These are phyloP conservation scores for Millerago galiae DNA, from an alignment of 805 yeast genomes.

Conservation along the genomic window DNA sequence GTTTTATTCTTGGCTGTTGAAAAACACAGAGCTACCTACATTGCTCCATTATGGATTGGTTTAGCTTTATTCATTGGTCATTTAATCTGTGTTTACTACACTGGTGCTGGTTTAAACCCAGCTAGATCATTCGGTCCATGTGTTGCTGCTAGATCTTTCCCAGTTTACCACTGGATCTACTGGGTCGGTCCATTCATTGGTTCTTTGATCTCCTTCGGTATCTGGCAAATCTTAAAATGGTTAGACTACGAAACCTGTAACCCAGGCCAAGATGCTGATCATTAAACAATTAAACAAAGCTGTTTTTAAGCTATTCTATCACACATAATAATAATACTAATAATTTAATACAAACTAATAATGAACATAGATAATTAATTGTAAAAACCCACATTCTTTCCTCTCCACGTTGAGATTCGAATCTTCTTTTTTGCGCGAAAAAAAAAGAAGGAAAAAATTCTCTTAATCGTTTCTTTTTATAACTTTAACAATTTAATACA, in stretches of 20 bases:
- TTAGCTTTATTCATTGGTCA: conserved; percentile 76
- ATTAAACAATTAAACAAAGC: conserved; percentile 7
- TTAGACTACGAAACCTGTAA: conserved; percentile 63
- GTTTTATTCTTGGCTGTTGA: conserved; percentile 82
- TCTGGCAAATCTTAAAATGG: conserved; percentile 61
- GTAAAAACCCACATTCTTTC: too few species aligned
- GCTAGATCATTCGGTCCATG: conserved; percentile 86
- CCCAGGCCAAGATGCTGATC: conserved; percentile 63
- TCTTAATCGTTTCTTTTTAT: too few species aligned
- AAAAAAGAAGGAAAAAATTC: too few species aligned
- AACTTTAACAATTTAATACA: too few species aligned
- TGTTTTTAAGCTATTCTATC: background rate
- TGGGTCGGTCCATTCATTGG: conserved; percentile 87
- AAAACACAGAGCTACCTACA: conserved; percentile 64
- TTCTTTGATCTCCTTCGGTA: conserved; percentile 53
- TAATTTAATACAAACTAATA: background rate
- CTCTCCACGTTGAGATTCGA: too few species aligned
- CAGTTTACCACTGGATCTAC: conserved; percentile 84
- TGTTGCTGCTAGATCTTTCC: conserved; percentile 67
- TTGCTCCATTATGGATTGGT: conserved; percentile 84
- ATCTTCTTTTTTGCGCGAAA: background rate
- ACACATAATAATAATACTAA: background rate
- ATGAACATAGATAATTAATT: background rate
- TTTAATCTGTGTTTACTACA: conserved; percentile 71
- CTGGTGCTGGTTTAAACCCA: conserved; percentile 91